Base-by-base conservation (phyloP, 2,329 filamentous ascomycete genomes). In the Acrocalymma vagum region DNA sequence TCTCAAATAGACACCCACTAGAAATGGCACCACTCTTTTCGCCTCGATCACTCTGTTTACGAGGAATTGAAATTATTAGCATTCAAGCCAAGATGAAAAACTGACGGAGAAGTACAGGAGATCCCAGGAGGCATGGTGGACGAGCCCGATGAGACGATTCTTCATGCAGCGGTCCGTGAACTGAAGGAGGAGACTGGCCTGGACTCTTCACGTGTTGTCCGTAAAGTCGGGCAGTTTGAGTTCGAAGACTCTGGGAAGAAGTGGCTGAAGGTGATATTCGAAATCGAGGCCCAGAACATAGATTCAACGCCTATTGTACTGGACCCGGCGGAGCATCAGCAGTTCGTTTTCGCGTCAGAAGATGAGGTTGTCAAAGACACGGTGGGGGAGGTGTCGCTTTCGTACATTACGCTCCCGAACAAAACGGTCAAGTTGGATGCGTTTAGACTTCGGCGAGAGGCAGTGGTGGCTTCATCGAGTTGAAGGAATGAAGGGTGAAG, bases 101-200 rank as follows among this genome's bases (percentile, higher is more conserved):
- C n/a, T n/a, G n/a, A n/a, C n/a, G n/a, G n/a, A n/a, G n/a, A 9
- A 4, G 27, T 23, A 9, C 21, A 78, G 78, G 79, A 82, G 49
- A 67, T 77, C 1, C 78, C 79, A 3, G 78, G 79, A 6, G 79
- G 79, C 3, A 72, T 71, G 9, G 67, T 69, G 18, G 78, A 81
- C 24, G 53, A 63, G 9, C 61, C 60, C 0, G 78, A 82, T 42
- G 54, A 64, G 10, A 78, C 73, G 0, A 64, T 82, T 22, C 58
- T 81, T 1, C 72, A 78, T 34, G 73, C 72, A 1, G 73, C 75
- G 3, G 78, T 68, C 8, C 71, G 78, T 6, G 78, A 81, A 48
- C 60, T 80, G 9, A 69, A 72, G 27, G 79, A 82, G 55, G 79
- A 82, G 52, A 74, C 74, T 0, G 78, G 78, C 0, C 59, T 82